Base-by-base conservation (phyloP, 306 rosid genomes). In the Malus asiatica region DNA sequence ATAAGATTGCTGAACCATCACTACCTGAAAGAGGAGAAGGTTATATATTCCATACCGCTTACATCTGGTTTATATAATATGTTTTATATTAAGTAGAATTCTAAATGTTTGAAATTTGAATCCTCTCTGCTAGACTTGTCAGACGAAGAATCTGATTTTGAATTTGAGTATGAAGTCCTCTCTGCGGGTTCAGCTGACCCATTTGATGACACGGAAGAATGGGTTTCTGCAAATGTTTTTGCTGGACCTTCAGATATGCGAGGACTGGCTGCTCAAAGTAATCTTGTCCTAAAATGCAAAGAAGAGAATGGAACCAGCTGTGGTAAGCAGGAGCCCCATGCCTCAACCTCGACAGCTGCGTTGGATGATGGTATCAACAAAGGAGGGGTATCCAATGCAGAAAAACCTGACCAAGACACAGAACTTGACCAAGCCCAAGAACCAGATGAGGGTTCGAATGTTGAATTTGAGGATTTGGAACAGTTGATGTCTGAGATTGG, bases 401-500 rank as follows among this genome's bases (percentile, higher is more conserved):
- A 77, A 58, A 79, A 83, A 76, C 83, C 81, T 68, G 67, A 66
- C 20, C 66, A 57, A 25, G 68, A 8, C 33, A n/a, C 18, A n/a
- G 76, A 72, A 72, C 59, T 7, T 30, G 89, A 79, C 51, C 84
- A 79, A 52, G 75, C 66, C 35, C 75, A 32, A 55, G 84, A 85
- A 42, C 69, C 61, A 27, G 84, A 62, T 3, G 82, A 80, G 44
- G 80, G 73, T 44, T 55, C 75, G 35, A 78, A 38, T 58, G 81
- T 90, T 48, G 94, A 90, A 35, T 66, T 91, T 9, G 98, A 93
- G 83, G 96, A 87, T 86, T 74, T 89, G 87, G 98, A 91, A 70
- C 92, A 86, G 74, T 72, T 93, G 86, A 90, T 91, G 98, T 89
- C 96, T 20, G 96, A 90, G 88, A 90, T 93, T 46, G 93, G 97